Evolutionary conservation across 345 rosid species (phyloP), one percentile per base, ranked within the genome.

Genomic region (Citrus australasica): DNA sequence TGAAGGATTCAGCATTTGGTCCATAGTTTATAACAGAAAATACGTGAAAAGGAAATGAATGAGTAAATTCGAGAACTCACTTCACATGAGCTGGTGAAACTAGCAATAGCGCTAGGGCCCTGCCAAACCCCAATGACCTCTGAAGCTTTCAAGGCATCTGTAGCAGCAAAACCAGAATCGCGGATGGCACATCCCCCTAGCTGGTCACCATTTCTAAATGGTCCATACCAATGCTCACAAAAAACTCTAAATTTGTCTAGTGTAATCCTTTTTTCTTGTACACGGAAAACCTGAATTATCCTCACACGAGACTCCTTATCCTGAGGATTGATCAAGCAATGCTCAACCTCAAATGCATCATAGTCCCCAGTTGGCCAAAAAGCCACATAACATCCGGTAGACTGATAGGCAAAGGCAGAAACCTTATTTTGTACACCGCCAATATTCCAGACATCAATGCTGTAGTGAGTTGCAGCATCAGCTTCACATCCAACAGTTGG

Each of bases 401-500:
- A 80, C 46, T 92, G 86, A 78, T 89, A 96, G 40, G 92, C 93
- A 85, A 96, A 93, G 32, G 88, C 86, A 27, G 85, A 82, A 56
- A 80, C 90, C 46, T 79, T 66, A 78, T 76, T 82, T 7, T 77
- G 80, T 1, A 27, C 67, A 9, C 85, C 90, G 37, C 85, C 91
- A 73, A 87, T 76, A 75, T 59, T 83, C 82, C 91, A 87, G 61
- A 85, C 84, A 35, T 91, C 89, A 13, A 89, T 74, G 81, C 81
- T 88, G 81, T 90, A 79, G 30, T 89, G 89, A 1, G 98, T 96
- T 67, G 99, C 97, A 30, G 97, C 98, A 81, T 93, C 99, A 0
- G 97, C 99, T 89, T 96, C 99, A 59, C 99, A 96, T 58, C 99
- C 99, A 19, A 96, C 99, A 2, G 99, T 96, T 16, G 99, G 99